Evolutionary conservation across 768 basidiomycete genomes (phyloP), one percentile per base, ranked within the genome.

Genomic region (Scleroderma citrinum): DNA sequence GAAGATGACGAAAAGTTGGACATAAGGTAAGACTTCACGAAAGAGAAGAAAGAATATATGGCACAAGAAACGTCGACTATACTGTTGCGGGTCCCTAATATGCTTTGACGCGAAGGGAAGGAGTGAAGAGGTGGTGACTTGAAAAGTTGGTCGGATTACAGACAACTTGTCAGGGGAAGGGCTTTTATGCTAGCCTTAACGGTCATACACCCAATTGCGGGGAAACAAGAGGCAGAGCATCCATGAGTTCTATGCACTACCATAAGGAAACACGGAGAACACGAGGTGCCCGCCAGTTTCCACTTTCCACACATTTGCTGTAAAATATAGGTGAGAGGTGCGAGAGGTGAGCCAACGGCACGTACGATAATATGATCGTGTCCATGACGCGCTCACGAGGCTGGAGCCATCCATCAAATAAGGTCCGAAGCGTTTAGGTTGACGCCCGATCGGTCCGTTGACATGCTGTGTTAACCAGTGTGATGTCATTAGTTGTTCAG

Each of bases 161-260:
- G 24, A 5, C 23, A 43, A 14, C 29, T 30, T n/a, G n/a, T n/a
- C n/a, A 24, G 21, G 16, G 23, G 43, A 32, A 13, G 43, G 26
- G 17, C 20, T 44, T 44, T 19, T 44, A 44, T 44, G 43, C 16
- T 30, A 30, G 26, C 29, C 26, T 16, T 16, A 58, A 60, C 63
- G 56, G 52, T 58, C 50, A 56, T 53, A 45, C 48, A 53, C 49
- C 47, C 60, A 60, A 49, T 63, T 53, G n/a, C 43, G 5, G 60
- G 63, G 60, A 63, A 64, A 64, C 60, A 56, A 60, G 59, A 52
- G 59, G 63, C 55, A 65, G 56, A 63, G 63, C 53, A 64, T 46
- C 50, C 55, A 63, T 54, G 62, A 64, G 43, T 44, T 30, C 23
- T n/a, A 30, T 12, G 43, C 30, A 17, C 5, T 14, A 10, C 11